Percentiles rank a stretch among this genome's conserved stretches.
phyloP scores from a whole-genome alignment of 768 basidiomycete genomes.

The Hygrophoropsis aurantiaca region DNA sequence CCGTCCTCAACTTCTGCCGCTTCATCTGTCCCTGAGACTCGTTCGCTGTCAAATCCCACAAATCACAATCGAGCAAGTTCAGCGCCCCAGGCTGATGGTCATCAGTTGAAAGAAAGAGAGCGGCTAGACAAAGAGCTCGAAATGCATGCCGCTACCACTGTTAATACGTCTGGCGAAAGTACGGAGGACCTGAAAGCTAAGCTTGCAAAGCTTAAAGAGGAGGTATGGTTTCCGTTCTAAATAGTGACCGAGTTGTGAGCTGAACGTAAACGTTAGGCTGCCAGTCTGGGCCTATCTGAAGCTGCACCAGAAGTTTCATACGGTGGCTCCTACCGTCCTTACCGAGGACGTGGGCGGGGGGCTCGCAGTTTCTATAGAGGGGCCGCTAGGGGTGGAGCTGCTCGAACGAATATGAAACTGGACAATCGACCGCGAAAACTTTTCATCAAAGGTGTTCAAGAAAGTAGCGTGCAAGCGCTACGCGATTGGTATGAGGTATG shows the following conservation, averaged over 20 bases:
- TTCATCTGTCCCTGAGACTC: constrained; percentile 29
- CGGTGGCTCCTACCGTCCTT: constrained; percentile 56
- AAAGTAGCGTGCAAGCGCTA: constrained; percentile 56
- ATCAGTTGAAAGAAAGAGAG: constrained; percentile 59
- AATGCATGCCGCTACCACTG: constrained; percentile 47
- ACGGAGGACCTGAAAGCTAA: constrained; percentile 74
- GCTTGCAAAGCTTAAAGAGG: constrained; percentile 74
- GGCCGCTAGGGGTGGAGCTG: constrained; percentile 57
- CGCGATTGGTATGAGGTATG: constrained; percentile 83
- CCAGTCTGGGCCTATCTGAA: constrained; percentile 69
- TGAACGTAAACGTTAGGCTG: constrained; percentile 48
- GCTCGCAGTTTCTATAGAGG: constrained; percentile 56
- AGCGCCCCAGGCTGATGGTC: constrained; percentile 38
- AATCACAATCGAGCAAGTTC: constrained; percentile 22
- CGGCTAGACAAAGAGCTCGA: constrained; percentile 85
- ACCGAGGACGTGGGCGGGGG: constrained; percentile 68
- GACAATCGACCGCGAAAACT: constrained; percentile 88
- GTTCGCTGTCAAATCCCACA: constrained; percentile 20
- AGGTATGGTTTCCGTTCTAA: constrained; percentile 47
- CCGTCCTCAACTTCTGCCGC: constrained; percentile 27
- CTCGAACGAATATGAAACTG: constrained; percentile 78
- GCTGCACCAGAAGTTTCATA: constrained; percentile 33
- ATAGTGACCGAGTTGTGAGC: constrained; percentile 1
- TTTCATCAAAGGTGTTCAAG: constrained; percentile 65
- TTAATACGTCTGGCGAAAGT: constrained; percentile 48